A percentile compares a stretch with the other conserved stretches of the same genome.
Evolutionary conservation across 176 grass and related monocot species (phyloP).

Genomic region (Calamus simplicifolius): DNA sequence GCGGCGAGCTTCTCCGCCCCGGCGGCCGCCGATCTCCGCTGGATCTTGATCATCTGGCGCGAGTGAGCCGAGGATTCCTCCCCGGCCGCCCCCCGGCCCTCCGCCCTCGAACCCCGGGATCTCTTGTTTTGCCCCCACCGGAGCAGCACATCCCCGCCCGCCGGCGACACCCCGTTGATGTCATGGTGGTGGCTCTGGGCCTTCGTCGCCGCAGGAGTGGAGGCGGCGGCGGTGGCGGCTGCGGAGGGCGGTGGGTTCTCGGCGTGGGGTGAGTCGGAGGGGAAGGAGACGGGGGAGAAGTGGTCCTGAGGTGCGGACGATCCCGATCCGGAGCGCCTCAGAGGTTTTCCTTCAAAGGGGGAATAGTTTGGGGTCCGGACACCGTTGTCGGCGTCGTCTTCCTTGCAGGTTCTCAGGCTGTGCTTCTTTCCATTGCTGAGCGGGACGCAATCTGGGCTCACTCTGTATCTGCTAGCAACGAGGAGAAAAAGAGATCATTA

Average conservation of each 20-base stretch:
- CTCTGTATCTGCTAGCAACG: conserved; percentile 39
- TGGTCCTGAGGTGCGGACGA: background rate
- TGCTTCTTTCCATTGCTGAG: conserved; percentile 35
- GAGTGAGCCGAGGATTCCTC: conserved; percentile 17
- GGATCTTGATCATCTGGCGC: conserved; percentile 30
- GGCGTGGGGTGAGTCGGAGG: conserved; percentile 7
- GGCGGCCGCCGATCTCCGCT: conserved; percentile 30
- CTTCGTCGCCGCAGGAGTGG: too few relatives aligned
- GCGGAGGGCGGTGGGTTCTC: too few relatives aligned
- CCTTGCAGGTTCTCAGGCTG: conserved; percentile 32
- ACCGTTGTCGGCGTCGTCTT: conserved; percentile 16
- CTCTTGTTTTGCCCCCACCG: conserved; percentile 78
- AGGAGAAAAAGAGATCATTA: background rate
- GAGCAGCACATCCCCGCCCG: conserved; percentile 38
- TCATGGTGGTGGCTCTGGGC: background rate
- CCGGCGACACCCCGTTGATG: background rate
- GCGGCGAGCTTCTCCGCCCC: conserved; percentile 48
- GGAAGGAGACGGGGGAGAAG: background rate
- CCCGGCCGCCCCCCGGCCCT: conserved; percentile 9
- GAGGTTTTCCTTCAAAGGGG: conserved; percentile 23
- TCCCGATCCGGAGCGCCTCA: conserved; percentile 7
- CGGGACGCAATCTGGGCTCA: conserved; percentile 38
- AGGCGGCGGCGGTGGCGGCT: too few relatives aligned
- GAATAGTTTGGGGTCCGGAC: conserved; percentile 1
- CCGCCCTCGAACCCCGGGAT: conserved; percentile 47